These are phyloP conservation scores for Actinomortierella wolfii DNA, from an alignment of 371 early-diverging fungal species.

Conservation along the genomic window DNA sequence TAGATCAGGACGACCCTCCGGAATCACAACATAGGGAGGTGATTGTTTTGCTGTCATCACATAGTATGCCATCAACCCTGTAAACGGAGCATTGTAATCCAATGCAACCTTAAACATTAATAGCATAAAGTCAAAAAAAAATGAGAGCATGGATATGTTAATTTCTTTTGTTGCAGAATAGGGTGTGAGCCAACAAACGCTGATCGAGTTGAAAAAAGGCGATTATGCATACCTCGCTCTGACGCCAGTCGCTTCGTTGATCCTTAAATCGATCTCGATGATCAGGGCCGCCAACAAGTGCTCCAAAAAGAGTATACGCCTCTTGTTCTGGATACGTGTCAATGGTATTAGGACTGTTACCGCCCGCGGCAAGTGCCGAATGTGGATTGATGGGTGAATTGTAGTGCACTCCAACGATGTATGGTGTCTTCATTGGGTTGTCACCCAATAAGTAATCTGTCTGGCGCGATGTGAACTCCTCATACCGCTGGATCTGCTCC, in stretches of 20 bases:
- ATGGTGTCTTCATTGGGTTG: constrained; percentile 63
- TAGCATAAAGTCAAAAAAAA: too few relatives aligned
- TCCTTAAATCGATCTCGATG: constrained; percentile 59
- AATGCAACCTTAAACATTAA: constrained; percentile 57
- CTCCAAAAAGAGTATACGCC: constrained; percentile 56
- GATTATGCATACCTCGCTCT: constrained; percentile 54
- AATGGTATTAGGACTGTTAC: constrained; percentile 52
- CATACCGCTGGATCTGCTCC: constrained; percentile 45
- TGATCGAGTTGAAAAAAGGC: too few relatives aligned
- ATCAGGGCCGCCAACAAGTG: constrained; percentile 67
- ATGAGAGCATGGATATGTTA: neutral
- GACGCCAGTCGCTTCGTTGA: constrained; percentile 51
- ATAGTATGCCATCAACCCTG: constrained; percentile 63
- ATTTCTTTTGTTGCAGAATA: constrained; percentile 4
- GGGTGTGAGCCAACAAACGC: too few relatives aligned
- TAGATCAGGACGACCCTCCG: constrained; percentile 41
- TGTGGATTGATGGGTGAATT: constrained; percentile 70
- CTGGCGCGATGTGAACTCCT: constrained; percentile 53
- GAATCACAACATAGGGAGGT: constrained; percentile 57
- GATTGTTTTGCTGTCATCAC: constrained; percentile 49
- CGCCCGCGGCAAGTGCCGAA: constrained; percentile 67
- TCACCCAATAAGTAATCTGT: constrained; percentile 62
- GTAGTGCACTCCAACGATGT: constrained; percentile 63
- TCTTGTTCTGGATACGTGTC: constrained; percentile 46
- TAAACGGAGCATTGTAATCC: constrained; percentile 71